Base-by-base conservation (phyloP, 805 yeast species). In the Schizosaccharomyces japonicus region DNA sequence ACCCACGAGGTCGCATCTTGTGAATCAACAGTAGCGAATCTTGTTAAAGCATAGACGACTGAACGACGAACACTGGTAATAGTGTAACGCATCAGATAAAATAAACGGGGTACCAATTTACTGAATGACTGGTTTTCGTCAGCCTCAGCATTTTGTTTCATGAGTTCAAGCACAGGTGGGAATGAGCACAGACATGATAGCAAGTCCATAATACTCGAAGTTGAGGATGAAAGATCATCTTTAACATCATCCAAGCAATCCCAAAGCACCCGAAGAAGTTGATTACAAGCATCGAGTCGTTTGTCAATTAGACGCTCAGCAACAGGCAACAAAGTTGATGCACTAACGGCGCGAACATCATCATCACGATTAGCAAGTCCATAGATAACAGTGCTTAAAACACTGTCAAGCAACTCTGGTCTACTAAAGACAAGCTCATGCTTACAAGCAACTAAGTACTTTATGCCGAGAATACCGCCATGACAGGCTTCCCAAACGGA, bases 401-500 rank as follows among this genome's bases (percentile, higher is more conserved):
- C 84, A 48, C 72, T 71, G 51, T 78, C 78, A 31, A 90, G 65
- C 29, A 76, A 59, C 13, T 73, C 67, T 21, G 62, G 58, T 2
- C 74, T 69, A 48, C 73, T 70, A 29, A 78, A 66, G 21, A 87
- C 64, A n/a, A 84, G 69, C 52, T 80, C 90, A 0, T 83, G 75
- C 55, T 94, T 70, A 3, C 87, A 83, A 50, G 94, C 78, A 8
- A 87, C 98, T 54, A 90, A 77, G 61, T 90, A 90, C 47, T 94
- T 68, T 47, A 90, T 66, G 0, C 96, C 98, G 10, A 90, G 70
- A 77, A 90, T 76, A 45, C 96, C 99, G 54, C 96, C 98, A 66
- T 90, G 98, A 50, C 90, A 80, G 2, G 95, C 96, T 59, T 92
- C 95, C 98, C 98, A 90, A 49, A 84, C 71, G 3, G 78, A 73